These are phyloP conservation scores for Fusarium nisikadoi DNA, from an alignment of 2,329 filamentous ascomycete genomes.

Conservation along the genomic window DNA sequence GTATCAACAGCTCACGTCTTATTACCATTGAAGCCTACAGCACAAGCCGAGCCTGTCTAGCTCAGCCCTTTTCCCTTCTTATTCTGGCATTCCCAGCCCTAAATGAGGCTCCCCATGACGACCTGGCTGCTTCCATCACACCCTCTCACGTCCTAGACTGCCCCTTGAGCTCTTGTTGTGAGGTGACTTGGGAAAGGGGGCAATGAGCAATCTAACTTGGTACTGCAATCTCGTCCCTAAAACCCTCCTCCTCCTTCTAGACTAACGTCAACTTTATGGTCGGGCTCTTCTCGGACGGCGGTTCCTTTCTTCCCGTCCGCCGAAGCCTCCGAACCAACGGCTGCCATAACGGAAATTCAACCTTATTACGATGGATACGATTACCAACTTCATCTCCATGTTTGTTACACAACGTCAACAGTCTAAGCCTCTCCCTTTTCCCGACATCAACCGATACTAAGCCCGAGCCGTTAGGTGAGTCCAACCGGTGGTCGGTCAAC, in stretches of 20 bases:
- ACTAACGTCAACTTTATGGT: constrained; percentile 3
- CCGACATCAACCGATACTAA: constrained; percentile 2
- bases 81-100: constrained; percentile 25
- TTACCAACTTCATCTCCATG: constrained; percentile 23
- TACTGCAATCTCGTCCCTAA: neutral
- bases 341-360: constrained; percentile 26
- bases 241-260: neutral
- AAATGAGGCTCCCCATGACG: constrained; percentile 28
- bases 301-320: constrained; percentile 32
- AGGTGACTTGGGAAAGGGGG: neutral
- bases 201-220: constrained; percentile 8
- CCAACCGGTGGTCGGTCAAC: neutral
- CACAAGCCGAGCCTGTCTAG: neutral
- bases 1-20: neutral
- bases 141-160: neutral
- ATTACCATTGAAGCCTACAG: neutral
- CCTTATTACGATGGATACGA: constrained; percentile 12
- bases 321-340: constrained; percentile 34
- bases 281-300: constrained; percentile 38
- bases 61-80: constrained; percentile 2
- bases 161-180: neutral
- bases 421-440: constrained; percentile 3
- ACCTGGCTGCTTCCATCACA: constrained; percentile 19
- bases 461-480: neutral
- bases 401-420: constrained; percentile 21